phyloP scores from a whole-genome alignment of 1,284 basidiomycete species.

The Coniferiporia weirii region DNA sequence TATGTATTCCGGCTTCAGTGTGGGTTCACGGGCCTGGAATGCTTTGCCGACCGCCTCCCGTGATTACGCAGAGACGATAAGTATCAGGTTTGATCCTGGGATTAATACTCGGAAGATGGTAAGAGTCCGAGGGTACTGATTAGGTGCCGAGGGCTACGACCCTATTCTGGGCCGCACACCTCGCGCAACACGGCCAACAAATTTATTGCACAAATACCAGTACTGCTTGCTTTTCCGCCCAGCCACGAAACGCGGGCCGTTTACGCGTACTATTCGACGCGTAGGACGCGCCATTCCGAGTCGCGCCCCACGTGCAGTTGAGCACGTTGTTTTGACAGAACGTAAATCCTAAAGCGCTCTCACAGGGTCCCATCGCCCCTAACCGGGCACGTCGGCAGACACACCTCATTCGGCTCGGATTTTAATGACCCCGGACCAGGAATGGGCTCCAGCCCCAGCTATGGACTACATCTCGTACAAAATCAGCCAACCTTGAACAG shows the following conservation, averaged over 20 bases:
- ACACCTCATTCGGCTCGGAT: neutral
- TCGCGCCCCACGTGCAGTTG: neutral
- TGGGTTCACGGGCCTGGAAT: neutral
- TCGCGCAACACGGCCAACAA: slow-evolving; percentile 4
- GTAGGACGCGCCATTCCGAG: neutral
- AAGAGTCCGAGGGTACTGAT: slow-evolving; percentile 1
- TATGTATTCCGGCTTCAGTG: slow-evolving; percentile 1
- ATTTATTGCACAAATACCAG: no score
- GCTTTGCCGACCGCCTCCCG: slow-evolving; percentile 3
- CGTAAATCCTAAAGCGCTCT: slow-evolving; percentile 12
- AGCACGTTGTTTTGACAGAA: slow-evolving; percentile 5
- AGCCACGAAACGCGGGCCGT: neutral
- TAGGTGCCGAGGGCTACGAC: slow-evolving; percentile 21
- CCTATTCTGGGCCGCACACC: neutral
- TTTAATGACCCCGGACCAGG: slow-evolving; percentile 3
- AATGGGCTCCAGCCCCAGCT: slow-evolving; percentile 17
- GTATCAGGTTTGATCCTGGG: slow-evolving; percentile 10
- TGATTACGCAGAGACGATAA: slow-evolving; percentile 8
- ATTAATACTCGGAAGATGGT: neutral
- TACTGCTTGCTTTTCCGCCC: neutral
- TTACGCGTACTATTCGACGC: neutral
- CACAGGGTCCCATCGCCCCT: neutral
- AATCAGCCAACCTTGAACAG: slow-evolving; percentile 85
- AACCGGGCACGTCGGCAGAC: neutral
- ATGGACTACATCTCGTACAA: slow-evolving; percentile 22